Percentiles rank a stretch among this genome's conserved stretches.
Conservation (phyloP, 2,329 filamentous ascomycete species). For the Hymenoscyphus linearis region DNA sequence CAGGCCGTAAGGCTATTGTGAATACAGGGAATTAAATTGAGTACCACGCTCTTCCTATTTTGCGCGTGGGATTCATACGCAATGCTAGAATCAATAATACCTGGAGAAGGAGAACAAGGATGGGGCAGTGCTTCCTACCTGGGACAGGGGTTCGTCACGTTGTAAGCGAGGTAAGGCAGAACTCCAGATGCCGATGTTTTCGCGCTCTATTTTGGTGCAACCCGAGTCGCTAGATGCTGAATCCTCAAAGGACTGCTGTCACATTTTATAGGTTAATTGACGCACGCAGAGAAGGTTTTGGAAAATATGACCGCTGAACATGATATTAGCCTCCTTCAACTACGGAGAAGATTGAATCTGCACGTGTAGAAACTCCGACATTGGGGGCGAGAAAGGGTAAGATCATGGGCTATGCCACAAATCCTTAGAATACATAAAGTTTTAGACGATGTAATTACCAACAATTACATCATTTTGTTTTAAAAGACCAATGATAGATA, state of each 20-base stretch:
- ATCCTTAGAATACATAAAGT: too few species aligned
- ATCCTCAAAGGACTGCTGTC: neutral
- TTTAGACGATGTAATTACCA: too few species aligned
- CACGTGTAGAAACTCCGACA: neutral
- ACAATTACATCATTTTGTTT: too few species aligned
- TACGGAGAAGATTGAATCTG: neutral
- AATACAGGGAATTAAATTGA: conserved; percentile 8
- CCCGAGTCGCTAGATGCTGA: neutral
- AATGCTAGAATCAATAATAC: conserved; percentile 7
- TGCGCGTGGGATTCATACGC: conserved; percentile 6
- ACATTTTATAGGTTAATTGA: neutral
- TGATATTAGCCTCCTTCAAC: neutral
- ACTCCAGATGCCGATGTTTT: conserved; percentile 1
- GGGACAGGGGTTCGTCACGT: neutral
- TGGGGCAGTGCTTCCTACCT: conserved; percentile 5
- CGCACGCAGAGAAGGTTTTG: neutral
- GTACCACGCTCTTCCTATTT: conserved; percentile 3
- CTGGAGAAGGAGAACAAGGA: neutral
- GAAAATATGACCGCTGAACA: neutral
- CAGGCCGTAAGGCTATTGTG: conserved; percentile 7
- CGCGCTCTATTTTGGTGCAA: neutral
- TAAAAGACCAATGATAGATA: neutral
- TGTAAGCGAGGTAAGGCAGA: neutral
- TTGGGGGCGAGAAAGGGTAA: neutral
- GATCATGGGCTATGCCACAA: neutral